A percentile compares a stretch with the other conserved stretches of the same genome.
These are phyloP conservation scores for Diplodia scrobiculata DNA, from an alignment of 2,329 filamentous ascomycete genomes.

Conservation along the genomic window DNA sequence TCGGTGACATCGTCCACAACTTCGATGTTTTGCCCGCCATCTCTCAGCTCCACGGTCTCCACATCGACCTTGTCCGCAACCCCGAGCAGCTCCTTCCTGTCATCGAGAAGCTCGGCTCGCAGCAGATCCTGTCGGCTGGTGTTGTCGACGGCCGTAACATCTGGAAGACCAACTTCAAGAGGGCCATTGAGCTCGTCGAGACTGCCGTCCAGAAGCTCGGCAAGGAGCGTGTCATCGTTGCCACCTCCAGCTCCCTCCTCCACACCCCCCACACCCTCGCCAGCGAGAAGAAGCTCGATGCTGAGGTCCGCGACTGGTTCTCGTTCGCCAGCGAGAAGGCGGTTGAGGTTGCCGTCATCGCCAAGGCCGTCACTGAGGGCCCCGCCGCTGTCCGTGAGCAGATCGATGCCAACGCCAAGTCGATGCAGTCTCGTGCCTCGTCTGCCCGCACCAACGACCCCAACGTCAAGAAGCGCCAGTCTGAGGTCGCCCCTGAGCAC, in stretches of 20 bases:
- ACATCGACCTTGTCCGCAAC: conserved; percentile 96
- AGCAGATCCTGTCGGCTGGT: conserved; percentile 90
- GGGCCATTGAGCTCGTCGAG: conserved; percentile 88
- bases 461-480: conserved; percentile 93
- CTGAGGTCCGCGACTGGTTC: conserved; percentile 97
- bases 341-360: conserved; percentile 83
- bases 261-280: conserved; percentile 97
- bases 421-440: conserved; percentile 83
- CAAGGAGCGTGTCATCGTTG: conserved; percentile 95
- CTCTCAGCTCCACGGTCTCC: conserved; percentile 75
- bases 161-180: conserved; percentile 99
- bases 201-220: conserved; percentile 90
- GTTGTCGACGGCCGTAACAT: conserved; percentile 99
- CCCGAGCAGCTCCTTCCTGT: conserved; percentile 94
- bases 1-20: conserved; percentile 99
- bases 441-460: conserved; percentile 97
- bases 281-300: conserved; percentile 96
- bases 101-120: conserved; percentile 76
- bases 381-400: conserved; percentile 81
- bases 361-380: conserved; percentile 94
- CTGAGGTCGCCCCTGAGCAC: conserved; percentile 77
- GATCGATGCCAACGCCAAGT: conserved; percentile 96
- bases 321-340: conserved; percentile 97
- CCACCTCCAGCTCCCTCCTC: conserved; percentile 95
- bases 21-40: conserved; percentile 79